Conservation (phyloP, 139 green algal species). For the Tetraselmis chui region DNA sequence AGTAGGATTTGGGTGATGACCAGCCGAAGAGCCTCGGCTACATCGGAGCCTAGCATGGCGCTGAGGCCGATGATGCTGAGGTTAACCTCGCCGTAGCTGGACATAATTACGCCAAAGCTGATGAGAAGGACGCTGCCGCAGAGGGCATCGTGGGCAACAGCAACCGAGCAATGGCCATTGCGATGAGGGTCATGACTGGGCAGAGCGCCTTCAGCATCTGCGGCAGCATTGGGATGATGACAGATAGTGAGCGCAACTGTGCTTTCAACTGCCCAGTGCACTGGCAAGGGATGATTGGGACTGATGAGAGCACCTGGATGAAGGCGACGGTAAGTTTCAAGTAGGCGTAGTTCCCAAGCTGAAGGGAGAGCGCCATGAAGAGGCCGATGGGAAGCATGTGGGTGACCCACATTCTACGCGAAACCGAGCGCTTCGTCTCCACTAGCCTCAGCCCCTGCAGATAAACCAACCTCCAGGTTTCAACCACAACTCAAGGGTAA, state of each 20-base stretch:
- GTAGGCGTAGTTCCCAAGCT: constrained; percentile 54
- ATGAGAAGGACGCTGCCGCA: constrained; percentile 54
- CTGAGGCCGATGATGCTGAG: constrained; percentile 48
- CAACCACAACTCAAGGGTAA: no score
- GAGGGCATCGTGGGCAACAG: constrained; percentile 59
- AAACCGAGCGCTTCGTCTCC: constrained; percentile 44
- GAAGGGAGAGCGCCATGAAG: constrained; percentile 41
- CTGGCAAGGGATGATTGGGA: no score
- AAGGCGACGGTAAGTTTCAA: constrained; percentile 47
- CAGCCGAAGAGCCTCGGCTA: constrained; percentile 59
- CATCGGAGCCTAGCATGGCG: constrained; percentile 71
- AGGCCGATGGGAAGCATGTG: constrained; percentile 55
- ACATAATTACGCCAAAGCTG: constrained; percentile 29
- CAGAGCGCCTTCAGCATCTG: constrained; percentile 72
- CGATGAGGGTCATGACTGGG: constrained; percentile 80
- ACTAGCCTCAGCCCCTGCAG: constrained; percentile 45
- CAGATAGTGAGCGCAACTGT: no score
- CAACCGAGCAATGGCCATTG: constrained; percentile 65
- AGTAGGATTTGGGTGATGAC: constrained; percentile 86
- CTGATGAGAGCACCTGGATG: constrained; percentile 54
- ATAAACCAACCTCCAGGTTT: background rate
- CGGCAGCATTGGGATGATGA: no score
- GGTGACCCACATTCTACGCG: constrained; percentile 31
- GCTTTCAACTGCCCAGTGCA: no score
- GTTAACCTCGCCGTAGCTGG: constrained; percentile 44